These are phyloP conservation scores for Pseudocohnilembus persalinus DNA, from an alignment of 169 alveolate species.

Conservation along the genomic window DNA sequence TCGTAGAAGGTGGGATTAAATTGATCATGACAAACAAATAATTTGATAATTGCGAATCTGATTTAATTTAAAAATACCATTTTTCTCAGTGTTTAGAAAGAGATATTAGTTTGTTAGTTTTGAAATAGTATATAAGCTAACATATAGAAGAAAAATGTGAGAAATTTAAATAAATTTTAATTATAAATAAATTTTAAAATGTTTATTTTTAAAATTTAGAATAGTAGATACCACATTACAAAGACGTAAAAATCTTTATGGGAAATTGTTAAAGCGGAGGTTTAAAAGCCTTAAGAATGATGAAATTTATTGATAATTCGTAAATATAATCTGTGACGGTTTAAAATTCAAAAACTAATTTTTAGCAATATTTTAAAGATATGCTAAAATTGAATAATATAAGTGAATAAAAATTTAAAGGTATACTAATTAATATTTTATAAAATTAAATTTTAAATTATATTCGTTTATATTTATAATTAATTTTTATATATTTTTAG, in stretches of 20 bases:
- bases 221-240: too few species aligned
- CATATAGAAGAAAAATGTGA: background rate
- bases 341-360: background rate
- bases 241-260: background rate
- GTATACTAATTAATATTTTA: background rate
- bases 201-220: background rate
- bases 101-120: background rate
- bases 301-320: background rate
- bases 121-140: too few species aligned
- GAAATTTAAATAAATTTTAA: too few species aligned
- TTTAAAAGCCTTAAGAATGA: background rate
- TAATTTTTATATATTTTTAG: background rate
- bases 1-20: background rate
- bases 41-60: background rate
- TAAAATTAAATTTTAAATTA: too few species aligned
- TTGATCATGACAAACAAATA: background rate
- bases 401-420: too few species aligned
- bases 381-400: background rate
- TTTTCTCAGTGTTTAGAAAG: background rate
- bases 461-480: too few species aligned
- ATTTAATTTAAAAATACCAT: too few species aligned
- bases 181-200: too few species aligned
- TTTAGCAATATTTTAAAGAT: background rate
- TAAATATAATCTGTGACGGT: background rate
- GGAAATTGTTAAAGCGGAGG: background rate